These are phyloP conservation scores for Letharia lupina DNA, from an alignment of 495 filamentous ascomycete species.

Conservation along the genomic window DNA sequence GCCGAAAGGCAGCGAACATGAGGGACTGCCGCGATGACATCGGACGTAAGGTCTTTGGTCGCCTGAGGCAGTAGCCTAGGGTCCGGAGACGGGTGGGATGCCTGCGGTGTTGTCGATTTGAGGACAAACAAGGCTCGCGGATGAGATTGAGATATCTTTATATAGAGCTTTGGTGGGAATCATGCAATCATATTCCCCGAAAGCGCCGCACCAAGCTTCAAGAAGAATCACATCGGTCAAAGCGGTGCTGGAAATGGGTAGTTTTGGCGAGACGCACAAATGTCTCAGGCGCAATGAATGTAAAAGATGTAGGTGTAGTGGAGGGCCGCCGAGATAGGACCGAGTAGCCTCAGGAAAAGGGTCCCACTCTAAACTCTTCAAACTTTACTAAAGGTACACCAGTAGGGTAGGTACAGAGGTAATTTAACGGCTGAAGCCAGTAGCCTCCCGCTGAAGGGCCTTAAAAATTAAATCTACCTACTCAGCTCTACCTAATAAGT, in stretches of 20 bases:
- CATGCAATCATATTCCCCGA: not conserved
- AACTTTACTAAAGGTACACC: not conserved
- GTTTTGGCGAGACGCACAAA: not conserved
- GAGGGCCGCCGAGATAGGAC: conserved; percentile 11
- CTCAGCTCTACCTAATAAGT: not conserved
- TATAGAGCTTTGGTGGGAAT: not conserved
- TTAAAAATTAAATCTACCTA: not conserved
- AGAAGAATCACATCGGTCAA: not conserved
- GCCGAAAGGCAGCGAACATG: not conserved
- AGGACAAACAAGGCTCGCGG: not conserved
- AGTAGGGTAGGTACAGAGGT: not conserved
- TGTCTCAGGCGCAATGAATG: conserved; percentile 9
- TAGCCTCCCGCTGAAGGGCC: not conserved
- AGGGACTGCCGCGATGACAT: not conserved
- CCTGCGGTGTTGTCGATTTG: not conserved
- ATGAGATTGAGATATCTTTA: not conserved
- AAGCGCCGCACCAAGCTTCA: not conserved
- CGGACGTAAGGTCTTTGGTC: not conserved
- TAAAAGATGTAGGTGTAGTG: conserved; percentile 7
- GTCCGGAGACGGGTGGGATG: not conserved
- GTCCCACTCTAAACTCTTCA: conserved; percentile 2
- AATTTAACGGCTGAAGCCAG: not conserved
- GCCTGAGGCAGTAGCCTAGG: not conserved
- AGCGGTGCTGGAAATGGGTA: not conserved
- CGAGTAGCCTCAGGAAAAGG: not conserved